Base-by-base conservation (phyloP, 768 basidiomycete genomes). In the Lentinula sp. region DNA sequence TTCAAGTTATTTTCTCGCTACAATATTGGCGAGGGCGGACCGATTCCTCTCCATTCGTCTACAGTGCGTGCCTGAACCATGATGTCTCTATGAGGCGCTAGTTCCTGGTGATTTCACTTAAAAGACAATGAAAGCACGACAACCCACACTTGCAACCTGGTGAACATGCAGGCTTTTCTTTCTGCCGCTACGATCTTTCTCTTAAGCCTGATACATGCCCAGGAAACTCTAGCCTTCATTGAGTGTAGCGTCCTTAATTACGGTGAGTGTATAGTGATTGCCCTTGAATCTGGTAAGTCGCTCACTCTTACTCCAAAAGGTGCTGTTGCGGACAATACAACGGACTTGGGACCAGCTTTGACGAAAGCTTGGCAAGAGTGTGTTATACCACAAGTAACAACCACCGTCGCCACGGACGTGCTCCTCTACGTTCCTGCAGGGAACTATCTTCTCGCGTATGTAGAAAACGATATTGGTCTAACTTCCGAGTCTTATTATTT, bases 191-290 rank as follows among this genome's bases (percentile, higher is more conserved):
- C 49, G 13, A 6, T 43, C 55, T 46, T 57, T n/a, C 20, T 57
- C 12, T 13, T 57, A 15, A 12, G 42, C 42, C 39, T 43, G 12
- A 32, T 9, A 3, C 20, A 23, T 12, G 28, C 28, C 41, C 39
- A 43, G 12, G 43, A 12, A 13, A 60, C 37, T 0, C 41, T 56
- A 2, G 66, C 64, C 10, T 66, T 63, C 45, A 63, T 66, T 45
- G 64, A 64, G 60, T 70, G 69, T 61, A 70, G 65, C 51, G 69
- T 70, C 15, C 60, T 70, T n/a, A n/a, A 61, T 28, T 70, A 70
- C 51, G 69, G 69, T 57, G 3, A 9, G 55, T 45, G 18, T 36
- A 28, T 28, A 28, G 28, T 28, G 28, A 28, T 28, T 28, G 28
- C 28, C 28, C 28, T 28, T 28, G 28, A 28, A 28, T 28, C 28